Evolutionary conservation across 2,329 filamentous ascomycete species (phyloP), one percentile per base, ranked within the genome.

Genomic region (Arthrobotrys entomopaga): DNA sequence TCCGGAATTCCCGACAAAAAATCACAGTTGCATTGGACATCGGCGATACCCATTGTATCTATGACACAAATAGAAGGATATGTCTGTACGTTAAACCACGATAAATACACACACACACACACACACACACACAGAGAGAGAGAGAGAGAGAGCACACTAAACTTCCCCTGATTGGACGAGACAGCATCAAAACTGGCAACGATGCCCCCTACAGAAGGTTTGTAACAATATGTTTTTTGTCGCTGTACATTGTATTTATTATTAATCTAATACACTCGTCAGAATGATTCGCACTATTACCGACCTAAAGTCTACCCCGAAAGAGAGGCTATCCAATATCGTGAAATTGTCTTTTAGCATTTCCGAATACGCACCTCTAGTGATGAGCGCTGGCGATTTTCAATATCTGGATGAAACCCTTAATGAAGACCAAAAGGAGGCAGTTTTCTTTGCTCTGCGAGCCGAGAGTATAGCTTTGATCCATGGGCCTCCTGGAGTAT

Each of bases 401-500:
- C 83, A 86, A 48, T 91, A 88, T 88, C 79, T 89, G 65, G 87
- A 90, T 77, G 83, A 84, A 15, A 85, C 83, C 15, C 82, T 91
- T 20, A 90, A 91, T 78, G 86, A 88, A 11, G 88, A 86, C 11
- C 89, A 91, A 79, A 89, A 88, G 77, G 87, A 89, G 66, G 88
- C 88, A 15, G 88, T 91, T 69, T 82, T 87, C n/a, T 99, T 98
- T 80, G 93, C 94, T 0, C 83, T 99, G 63, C 90, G 89, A 8
- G 75, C 5, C 90, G 91, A 0, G 86, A 85, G 61, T 93, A 97
- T 79, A 38, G 78, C 78, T 0, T 52, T 79, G 71, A 97, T 99
- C 63, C 95, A 99, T 80, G 95, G 95, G 0, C 95, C 95, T 0
- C 95, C 95, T 0, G 95, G 95, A 0, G 87, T 73, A 61, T 46